Conservation (phyloP, 345 rosid genomes). For the Lumnitzera littorea region DNA sequence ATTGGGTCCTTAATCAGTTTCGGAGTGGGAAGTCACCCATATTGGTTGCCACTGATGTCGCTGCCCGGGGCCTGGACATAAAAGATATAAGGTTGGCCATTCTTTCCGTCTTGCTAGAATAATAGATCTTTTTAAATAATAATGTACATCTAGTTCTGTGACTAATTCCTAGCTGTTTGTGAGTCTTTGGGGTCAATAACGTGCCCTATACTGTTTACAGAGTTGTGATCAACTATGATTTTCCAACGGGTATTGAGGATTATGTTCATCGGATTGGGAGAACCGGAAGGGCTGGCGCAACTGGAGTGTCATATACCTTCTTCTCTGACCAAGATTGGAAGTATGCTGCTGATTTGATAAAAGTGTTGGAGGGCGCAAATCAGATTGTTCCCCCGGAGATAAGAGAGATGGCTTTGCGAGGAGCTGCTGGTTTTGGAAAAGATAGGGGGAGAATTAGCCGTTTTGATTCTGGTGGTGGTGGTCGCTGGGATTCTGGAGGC, state of each 20-base stretch:
- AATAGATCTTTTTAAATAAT: not conserved
- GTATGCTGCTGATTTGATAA: constrained; percentile 72
- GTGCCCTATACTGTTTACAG: constrained; percentile 25
- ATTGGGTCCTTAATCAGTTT: constrained; percentile 89
- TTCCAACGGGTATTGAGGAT: constrained; percentile 93
- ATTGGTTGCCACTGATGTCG: constrained; percentile 97
- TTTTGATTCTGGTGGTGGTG: constrained; percentile 58
- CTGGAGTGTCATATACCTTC: constrained; percentile 88
- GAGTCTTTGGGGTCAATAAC: not conserved
- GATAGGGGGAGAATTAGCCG: constrained; percentile 69
- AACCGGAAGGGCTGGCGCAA: constrained; percentile 99
- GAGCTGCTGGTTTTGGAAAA: constrained; percentile 55
- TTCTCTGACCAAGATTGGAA: constrained; percentile 91
- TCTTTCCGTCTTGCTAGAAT: not conserved
- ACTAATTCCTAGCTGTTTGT: not conserved
- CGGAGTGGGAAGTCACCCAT: constrained; percentile 72
- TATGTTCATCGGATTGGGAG: constrained; percentile 98
- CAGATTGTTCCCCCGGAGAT: constrained; percentile 85
- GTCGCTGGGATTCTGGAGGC: constrained; percentile 66
- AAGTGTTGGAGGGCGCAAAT: constrained; percentile 87
- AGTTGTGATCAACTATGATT: constrained; percentile 91
- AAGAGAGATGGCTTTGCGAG: constrained; percentile 78
- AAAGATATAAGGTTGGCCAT: constrained; percentile 68
- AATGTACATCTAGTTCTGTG: not conserved
- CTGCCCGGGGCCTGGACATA: constrained; percentile 95